Evolutionary conservation across 345 rosid genomes (phyloP).

Genomic region (Syzygium aqueum): DNA sequence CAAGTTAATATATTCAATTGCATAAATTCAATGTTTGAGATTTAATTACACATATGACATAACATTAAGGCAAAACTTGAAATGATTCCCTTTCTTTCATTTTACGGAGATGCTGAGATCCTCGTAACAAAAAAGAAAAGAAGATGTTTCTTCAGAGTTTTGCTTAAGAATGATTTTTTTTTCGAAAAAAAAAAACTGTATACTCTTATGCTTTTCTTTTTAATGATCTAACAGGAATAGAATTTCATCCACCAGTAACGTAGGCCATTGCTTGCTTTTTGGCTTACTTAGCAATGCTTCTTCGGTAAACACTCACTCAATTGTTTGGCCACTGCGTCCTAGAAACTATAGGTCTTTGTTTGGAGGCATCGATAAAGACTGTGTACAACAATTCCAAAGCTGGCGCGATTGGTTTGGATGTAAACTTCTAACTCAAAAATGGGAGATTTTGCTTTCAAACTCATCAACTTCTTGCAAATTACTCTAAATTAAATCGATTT

Average conservation of each 20-base stretch:
- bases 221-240: neutral
- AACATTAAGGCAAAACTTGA: neutral
- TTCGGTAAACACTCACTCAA: neutral
- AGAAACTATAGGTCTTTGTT: neutral
- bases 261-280: neutral
- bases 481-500: too few relatives aligned
- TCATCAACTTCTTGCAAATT: fast-evolving
- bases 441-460: neutral
- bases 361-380: neutral
- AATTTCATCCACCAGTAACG: neutral
- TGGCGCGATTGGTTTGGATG: neutral
- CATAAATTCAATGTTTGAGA: neutral
- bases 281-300: neutral
- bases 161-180: neutral
- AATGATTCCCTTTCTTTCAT: neutral
- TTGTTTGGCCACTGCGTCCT: neutral
- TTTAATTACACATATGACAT: neutral
- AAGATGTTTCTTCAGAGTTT: neutral
- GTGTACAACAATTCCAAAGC: neutral
- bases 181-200: neutral
- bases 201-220: neutral
- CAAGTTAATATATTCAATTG: neutral
- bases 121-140: neutral
- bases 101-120: neutral
- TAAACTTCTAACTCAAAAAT: neutral